Percentiles rank a stretch among this genome's conserved stretches.
Conservation (phyloP, 1,139 yeast species). For the Magnusiomyces tetraspermus region DNA sequence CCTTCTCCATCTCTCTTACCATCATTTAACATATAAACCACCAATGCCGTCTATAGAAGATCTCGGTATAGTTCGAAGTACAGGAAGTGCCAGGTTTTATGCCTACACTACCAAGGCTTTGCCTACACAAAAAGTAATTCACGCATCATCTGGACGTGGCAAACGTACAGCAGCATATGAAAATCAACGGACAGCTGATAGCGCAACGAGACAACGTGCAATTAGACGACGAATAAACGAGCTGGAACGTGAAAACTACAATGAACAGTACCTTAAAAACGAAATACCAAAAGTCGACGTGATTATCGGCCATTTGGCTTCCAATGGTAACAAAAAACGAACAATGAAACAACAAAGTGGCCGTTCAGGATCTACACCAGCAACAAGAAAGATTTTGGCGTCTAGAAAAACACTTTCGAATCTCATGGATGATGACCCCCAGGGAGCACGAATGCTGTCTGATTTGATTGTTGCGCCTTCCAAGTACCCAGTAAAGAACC, state of each 20-base stretch:
- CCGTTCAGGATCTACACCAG: slow-evolving; percentile 12
- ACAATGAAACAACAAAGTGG: background rate
- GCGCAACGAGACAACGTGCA: slow-evolving; percentile 25
- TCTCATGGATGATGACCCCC: slow-evolving; percentile 31
- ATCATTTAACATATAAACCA: no score
- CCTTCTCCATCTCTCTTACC: no score
- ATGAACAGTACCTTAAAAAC: slow-evolving; percentile 29
- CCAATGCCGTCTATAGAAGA: slow-evolving; percentile 15
- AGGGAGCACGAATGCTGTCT: slow-evolving; percentile 25
- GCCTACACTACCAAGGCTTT: slow-evolving; percentile 5
- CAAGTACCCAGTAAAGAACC: slow-evolving; percentile 29
- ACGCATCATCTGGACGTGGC: slow-evolving; percentile 8
- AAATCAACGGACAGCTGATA: slow-evolving; percentile 5
- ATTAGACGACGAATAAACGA: slow-evolving; percentile 31
- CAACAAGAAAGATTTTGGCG: slow-evolving; percentile 31
- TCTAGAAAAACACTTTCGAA: slow-evolving; percentile 35
- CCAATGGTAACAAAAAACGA: slow-evolving; percentile 9
- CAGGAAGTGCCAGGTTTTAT: slow-evolving; percentile 10
- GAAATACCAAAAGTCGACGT: slow-evolving; percentile 33
- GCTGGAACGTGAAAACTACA: slow-evolving; percentile 35
- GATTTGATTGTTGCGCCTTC: slow-evolving; percentile 29
- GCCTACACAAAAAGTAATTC: background rate
- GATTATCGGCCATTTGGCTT: slow-evolving; percentile 12
- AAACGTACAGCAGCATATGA: slow-evolving; percentile 14
- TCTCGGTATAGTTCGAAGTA: slow-evolving; percentile 8